A percentile compares a stretch with the other conserved stretches of the same genome.
Evolutionary conservation across 228 moss, liverwort and hornwort species (phyloP).

Genomic region (Sphagnum fallax): DNA sequence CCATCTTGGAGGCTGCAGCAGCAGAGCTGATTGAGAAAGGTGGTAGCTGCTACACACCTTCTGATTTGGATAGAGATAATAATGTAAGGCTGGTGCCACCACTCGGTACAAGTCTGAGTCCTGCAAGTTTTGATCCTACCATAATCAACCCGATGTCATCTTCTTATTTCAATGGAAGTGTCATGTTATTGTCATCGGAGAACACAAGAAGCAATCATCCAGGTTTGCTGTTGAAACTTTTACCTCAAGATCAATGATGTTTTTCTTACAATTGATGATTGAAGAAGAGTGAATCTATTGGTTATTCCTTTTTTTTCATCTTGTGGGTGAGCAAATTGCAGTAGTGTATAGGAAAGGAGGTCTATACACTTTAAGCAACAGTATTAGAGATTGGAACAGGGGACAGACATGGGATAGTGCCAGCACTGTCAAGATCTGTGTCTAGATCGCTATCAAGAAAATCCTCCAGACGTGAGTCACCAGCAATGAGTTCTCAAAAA

Average conservation of each 20-base stretch:
- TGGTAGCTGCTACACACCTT: constrained; percentile 32
- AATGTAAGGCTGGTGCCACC: constrained; percentile 13
- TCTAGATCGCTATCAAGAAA: constrained; percentile 17
- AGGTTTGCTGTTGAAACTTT: too few relatives aligned
- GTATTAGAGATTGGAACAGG: constrained; percentile 11
- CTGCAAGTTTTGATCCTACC: constrained; percentile 8
- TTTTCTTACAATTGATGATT: too few relatives aligned
- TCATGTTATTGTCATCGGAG: too few relatives aligned
- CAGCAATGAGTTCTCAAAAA: constrained; percentile 14
- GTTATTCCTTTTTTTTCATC: too few relatives aligned
- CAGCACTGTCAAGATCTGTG: constrained; percentile 9
- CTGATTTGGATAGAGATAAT: constrained; percentile 39
- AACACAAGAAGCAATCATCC: too few relatives aligned
- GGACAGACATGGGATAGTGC: constrained; percentile 6
- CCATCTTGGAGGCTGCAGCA: constrained; percentile 25
- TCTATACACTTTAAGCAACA: constrained; percentile 10
- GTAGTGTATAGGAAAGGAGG: too few relatives aligned
- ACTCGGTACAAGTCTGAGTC: constrained; percentile 6
- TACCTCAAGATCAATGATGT: too few relatives aligned
- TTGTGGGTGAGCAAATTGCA: too few relatives aligned
- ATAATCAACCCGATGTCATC: too few relatives aligned
- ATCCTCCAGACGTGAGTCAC: constrained; percentile 30
- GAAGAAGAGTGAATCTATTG: too few relatives aligned
- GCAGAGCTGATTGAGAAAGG: constrained; percentile 21
- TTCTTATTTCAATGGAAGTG: too few relatives aligned